Base-by-base conservation (phyloP, 371 early-diverging fungal species). In the Dinochytrium kinnereticum region DNA sequence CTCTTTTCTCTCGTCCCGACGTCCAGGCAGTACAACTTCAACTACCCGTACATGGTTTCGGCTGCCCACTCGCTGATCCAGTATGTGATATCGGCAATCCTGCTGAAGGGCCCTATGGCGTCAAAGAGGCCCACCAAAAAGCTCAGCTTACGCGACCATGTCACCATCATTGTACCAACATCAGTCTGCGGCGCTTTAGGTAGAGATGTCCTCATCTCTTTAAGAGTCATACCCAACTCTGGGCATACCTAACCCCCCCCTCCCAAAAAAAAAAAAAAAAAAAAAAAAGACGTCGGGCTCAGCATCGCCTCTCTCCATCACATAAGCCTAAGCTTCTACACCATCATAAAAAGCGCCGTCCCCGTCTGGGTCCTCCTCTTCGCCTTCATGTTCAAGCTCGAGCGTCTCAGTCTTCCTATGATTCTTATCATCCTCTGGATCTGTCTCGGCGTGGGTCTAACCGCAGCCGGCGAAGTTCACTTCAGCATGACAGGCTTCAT, bases 301-400 rank as follows among this genome's bases (percentile, higher is more conserved):
- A 61, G 64, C 67, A 72, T 70, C 39, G 67, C 76, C 24, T 71
- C 72, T 17, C 72, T 76, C 26, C 76, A 76, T 15, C 69, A 86
- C 59, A 93, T 97, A 57, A 91, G 95, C 0, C 87, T 97, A 33
- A 90, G 94, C 3, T 95, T 97, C 75, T 96, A 96, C 83, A 97
- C 97, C 13, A 94, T 96, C 93, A 93, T 96, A 74, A 98, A 98
- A 79, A 93, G 94, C 31, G 90, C 91, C 34, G 89, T 92, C 13
- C 94, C 95, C 19, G 90, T 94, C 13, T 97, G 93, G 87, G 94
- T 95, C 5, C 84, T 98, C 19, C 33, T 94, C 13, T 97, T 97
- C 81, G 93, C 97, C 7, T 93, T 95, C 73, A 72, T 93, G 7
- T 95, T 97, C 80, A 83, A 91, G 1, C 88, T 96, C 57, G 97